Conservation (phyloP, 106 monocot species). For the Acorus gramineus region DNA sequence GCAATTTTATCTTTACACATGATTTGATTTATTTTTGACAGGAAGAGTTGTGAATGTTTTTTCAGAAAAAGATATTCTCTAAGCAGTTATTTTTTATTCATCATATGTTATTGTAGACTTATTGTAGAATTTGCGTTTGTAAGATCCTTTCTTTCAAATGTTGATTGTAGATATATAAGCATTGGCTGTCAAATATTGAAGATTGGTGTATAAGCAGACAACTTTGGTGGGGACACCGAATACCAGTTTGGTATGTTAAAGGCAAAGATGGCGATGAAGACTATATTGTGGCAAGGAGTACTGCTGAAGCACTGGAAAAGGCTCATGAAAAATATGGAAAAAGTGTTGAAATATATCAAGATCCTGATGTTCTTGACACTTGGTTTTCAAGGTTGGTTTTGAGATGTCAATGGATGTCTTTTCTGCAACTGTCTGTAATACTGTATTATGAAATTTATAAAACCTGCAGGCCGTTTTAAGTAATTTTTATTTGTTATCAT, state of each 20-base stretch:
- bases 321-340: constrained; percentile 80
- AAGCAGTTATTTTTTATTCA: constrained; percentile 34
- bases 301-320: constrained; percentile 61
- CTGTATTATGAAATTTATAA: too few species aligned
- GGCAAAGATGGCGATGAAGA: constrained; percentile 87
- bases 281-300: constrained; percentile 81
- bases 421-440: too few species aligned
- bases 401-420: too few species aligned
- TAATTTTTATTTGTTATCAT: neutral
- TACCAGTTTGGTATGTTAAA: constrained; percentile 96
- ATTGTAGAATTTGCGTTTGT: too few species aligned
- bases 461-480: neutral
- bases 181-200: constrained; percentile 96
- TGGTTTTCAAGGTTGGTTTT: constrained; percentile 93
- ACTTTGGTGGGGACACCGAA: constrained; percentile 96
- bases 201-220: constrained; percentile 99
- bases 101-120: too few species aligned
- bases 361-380: constrained; percentile 97
- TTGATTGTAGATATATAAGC: constrained; percentile 68
- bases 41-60: too few species aligned
- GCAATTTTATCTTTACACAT: neutral
- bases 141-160: too few species aligned
- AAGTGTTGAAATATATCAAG: constrained; percentile 95
- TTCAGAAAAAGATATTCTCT: too few species aligned
- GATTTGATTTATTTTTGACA: too few species aligned